phyloP scores from a whole-genome alignment of 1,139 yeast genomes.

The Komagataea norvegica region DNA sequence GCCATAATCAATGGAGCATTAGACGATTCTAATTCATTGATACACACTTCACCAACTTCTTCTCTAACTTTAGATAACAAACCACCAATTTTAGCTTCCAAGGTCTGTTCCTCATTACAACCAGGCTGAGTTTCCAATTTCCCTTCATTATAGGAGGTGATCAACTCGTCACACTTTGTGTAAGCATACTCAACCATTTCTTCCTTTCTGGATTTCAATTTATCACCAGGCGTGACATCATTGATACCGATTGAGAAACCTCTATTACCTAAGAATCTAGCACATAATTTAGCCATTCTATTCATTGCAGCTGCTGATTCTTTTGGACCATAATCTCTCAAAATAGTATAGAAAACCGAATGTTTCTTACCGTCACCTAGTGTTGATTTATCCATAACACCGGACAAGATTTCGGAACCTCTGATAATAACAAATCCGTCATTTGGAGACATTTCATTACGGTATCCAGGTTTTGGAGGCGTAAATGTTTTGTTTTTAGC shows the following conservation, averaged over 20 bases:
- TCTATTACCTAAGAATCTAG: slow-evolving; percentile 87
- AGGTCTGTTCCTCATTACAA: slow-evolving; percentile 96
- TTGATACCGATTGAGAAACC: slow-evolving; percentile 97
- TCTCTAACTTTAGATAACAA: slow-evolving; percentile 94
- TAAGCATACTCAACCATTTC: slow-evolving; percentile 89
- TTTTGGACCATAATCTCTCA: slow-evolving; percentile 91
- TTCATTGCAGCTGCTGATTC: slow-evolving; percentile 97
- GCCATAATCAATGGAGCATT: slow-evolving; percentile 99
- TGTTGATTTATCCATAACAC: slow-evolving; percentile 95
- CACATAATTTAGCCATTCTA: slow-evolving; percentile 97
- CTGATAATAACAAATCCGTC: slow-evolving; percentile 91
- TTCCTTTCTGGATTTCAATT: slow-evolving; percentile 76
- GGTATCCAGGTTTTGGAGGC: slow-evolving; percentile 66
- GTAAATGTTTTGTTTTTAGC: slow-evolving; percentile 88
- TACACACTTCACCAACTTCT: slow-evolving; percentile 98
- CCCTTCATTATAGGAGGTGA: slow-evolving; percentile 74
- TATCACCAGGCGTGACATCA: slow-evolving; percentile 91
- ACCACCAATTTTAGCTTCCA: slow-evolving; percentile 97
- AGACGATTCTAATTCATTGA: slow-evolving; percentile 78
- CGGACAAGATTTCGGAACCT: slow-evolving; percentile 84
- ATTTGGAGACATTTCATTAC: slow-evolving; percentile 95
- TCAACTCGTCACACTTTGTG: slow-evolving; percentile 85
- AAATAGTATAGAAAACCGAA: slow-evolving; percentile 89
- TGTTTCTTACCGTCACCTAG: slow-evolving; percentile 98
- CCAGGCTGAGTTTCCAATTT: slow-evolving; percentile 98